Percentiles rank a stretch among this genome's conserved stretches.
phyloP scores from a whole-genome alignment of 2,329 filamentous ascomycete species.

The Neocatenulostroma microsporum region DNA sequence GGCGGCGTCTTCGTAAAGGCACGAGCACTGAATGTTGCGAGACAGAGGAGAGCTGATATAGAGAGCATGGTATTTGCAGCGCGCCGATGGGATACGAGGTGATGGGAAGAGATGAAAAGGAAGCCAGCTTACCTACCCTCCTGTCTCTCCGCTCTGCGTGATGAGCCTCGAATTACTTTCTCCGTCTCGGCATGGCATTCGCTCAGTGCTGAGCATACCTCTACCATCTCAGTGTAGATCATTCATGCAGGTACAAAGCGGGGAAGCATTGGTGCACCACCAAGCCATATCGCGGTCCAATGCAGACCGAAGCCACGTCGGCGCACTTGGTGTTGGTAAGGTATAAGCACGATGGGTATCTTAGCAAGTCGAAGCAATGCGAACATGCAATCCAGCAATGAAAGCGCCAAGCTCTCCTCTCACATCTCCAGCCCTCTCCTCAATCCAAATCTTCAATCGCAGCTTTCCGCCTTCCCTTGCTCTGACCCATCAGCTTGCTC shows the following conservation, averaged over 20 bases:
- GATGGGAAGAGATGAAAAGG: background rate
- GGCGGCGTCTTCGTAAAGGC: background rate
- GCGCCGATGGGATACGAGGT: background rate
- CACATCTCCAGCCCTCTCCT: background rate
- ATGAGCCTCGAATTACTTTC: background rate
- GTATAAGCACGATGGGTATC: too few species aligned
- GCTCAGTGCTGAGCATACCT: too few species aligned
- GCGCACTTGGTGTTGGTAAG: too few species aligned
- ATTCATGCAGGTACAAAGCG: slow-evolving; percentile 5
- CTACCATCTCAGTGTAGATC: too few species aligned
- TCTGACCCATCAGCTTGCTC: slow-evolving; percentile 19
- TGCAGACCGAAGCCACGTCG: background rate
- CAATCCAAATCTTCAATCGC: slow-evolving; percentile 8
- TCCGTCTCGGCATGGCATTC: background rate
- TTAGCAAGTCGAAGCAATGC: background rate
- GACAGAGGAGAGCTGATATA: background rate
- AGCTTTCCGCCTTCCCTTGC: slow-evolving; percentile 1
- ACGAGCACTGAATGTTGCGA: background rate
- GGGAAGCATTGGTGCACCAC: background rate
- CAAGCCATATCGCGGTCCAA: background rate
- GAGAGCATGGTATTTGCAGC: background rate
- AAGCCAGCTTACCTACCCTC: background rate
- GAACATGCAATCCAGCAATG: too few species aligned
- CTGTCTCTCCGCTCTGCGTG: background rate
- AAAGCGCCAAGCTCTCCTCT: too few species aligned